Evolutionary conservation across 1,284 basidiomycete genomes (phyloP).

Genomic region (Apiotrichum gracile): DNA sequence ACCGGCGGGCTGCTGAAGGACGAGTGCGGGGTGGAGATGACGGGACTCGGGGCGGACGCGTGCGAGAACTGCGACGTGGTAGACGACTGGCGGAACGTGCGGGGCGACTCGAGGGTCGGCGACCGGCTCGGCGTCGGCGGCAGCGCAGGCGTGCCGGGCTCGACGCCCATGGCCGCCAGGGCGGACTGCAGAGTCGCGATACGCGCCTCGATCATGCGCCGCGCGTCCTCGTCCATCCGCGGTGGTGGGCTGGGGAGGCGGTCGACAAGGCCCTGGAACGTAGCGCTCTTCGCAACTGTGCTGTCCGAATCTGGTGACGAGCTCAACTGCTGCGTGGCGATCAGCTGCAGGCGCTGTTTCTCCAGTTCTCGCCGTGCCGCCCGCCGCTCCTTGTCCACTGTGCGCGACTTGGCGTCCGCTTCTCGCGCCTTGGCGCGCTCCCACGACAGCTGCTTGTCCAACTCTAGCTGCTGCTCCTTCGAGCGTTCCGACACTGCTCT

Average conservation of each 20-base stretch:
- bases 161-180: not conserved
- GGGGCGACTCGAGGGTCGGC: not conserved
- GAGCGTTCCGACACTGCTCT: not conserved
- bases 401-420: not conserved
- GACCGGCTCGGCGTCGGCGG: not conserved
- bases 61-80: not conserved
- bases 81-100: not conserved
- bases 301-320: not conserved
- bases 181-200: conserved; percentile 13
- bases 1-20: not conserved
- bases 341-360: not conserved
- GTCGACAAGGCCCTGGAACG: not conserved
- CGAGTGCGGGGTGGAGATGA: not conserved
- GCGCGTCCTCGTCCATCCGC: conserved; percentile 9
- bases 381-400: not conserved
- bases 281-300: no score
- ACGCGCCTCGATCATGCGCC: conserved; percentile 18
- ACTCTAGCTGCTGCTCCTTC: not conserved
- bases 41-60: not conserved
- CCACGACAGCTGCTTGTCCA: not conserved
- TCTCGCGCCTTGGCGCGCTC: not conserved
- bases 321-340: not conserved
- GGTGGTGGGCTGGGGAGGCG: not conserved
- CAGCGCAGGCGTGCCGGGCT: not conserved
- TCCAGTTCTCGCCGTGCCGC: not conserved